Evolutionary conservation across 192 early-diverging fungal species (phyloP), one percentile per base, ranked within the genome.

Genomic region (Podochytrium sp.): DNA sequence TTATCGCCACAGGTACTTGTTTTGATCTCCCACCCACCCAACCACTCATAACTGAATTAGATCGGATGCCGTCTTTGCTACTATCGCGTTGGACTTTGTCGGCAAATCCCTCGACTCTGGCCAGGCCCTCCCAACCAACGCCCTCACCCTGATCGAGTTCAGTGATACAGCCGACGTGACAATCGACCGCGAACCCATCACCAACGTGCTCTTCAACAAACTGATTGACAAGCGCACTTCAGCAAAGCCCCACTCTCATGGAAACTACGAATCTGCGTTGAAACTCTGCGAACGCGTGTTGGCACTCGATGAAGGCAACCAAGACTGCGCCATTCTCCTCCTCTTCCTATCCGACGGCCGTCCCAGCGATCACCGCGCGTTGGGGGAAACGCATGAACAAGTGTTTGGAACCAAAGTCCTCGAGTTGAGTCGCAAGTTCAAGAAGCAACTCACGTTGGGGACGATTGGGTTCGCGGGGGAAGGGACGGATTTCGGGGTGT

Each of bases 131-230:
- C 52, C 52, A 18, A 55, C 52, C 10, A 55, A 0, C 25, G 52
- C 52, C 7, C 23, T 55, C 7, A 55, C 12, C 52, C 23, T 55
- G 16, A 55, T 55, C 30, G 52, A 55, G 30, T 55, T 55, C 23
- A 6, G 5, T 55, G 52, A 55, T 25, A 23, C 52, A 6, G 52
- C 52, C 30, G 52, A 7, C 7, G 12, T 55, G 5, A 55, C 52
- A 7, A 55, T 55, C 52, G 25, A 55, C 23, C 52, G 52, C 52
- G 52, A 55, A 55, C 52, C 52, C 20, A 55, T 55, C 52, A 55
- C 52, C 7, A 55, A 55, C 30, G 52, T 55, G 30, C 52, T 55
- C 23, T 55, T 55, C 23, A 55, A 55, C 25, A 55, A 55, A 23
- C 52, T 55, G 7, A 10, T 55, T 29, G 10, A 10, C 16, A 55